A percentile compares a stretch with the other conserved stretches of the same genome.
These are phyloP conservation scores for Cutaneotrichosporon dermatis DNA, from an alignment of 1,284 basidiomycete genomes.

Conservation along the genomic window DNA sequence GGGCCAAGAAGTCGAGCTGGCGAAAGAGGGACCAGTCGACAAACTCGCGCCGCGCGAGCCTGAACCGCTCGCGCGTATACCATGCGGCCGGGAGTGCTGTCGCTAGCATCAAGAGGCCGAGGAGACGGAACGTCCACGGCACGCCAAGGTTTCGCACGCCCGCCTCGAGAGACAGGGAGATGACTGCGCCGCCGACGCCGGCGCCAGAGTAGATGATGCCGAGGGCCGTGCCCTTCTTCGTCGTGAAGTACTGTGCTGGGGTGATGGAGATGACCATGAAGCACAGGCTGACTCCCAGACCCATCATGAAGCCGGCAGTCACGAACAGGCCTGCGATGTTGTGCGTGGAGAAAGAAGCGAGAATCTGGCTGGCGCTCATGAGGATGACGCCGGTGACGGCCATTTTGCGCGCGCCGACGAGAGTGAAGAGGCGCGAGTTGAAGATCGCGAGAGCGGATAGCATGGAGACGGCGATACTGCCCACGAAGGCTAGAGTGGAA, in stretches of 20 bases:
- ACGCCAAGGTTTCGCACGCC: slow-evolving; percentile 31
- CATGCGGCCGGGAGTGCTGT: slow-evolving; percentile 13
- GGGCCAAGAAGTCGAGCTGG: slow-evolving; percentile 32
- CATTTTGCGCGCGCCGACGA: slow-evolving; percentile 28
- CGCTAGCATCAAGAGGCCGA: slow-evolving; percentile 11
- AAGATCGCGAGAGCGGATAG: slow-evolving; percentile 36
- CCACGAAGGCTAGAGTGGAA: slow-evolving; percentile 41
- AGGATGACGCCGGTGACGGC: slow-evolving; percentile 27
- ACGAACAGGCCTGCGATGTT: slow-evolving; percentile 30
- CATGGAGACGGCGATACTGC: slow-evolving; percentile 30
- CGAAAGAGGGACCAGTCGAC: slow-evolving; percentile 25
- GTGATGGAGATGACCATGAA: slow-evolving; percentile 24
- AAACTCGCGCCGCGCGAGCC: not conserved
- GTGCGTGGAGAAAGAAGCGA: slow-evolving; percentile 27
- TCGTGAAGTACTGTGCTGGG: slow-evolving; percentile 37
- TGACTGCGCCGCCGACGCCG: slow-evolving; percentile 41
- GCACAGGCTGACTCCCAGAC: slow-evolving; percentile 23
- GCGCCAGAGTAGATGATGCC: slow-evolving; percentile 42
- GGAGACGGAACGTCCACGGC: slow-evolving; percentile 17
- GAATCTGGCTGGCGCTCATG: slow-evolving; percentile 31
- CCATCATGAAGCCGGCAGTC: slow-evolving; percentile 27
- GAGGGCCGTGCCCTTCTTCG: slow-evolving; percentile 34
- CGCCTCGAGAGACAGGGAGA: slow-evolving; percentile 34
- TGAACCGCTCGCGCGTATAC: slow-evolving; percentile 11
- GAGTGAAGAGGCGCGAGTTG: slow-evolving; percentile 33